Percentiles rank a stretch among this genome's conserved stretches.
These are phyloP conservation scores for Zoysia pacifica DNA, from an alignment of 176 grass and related monocot species.

Conservation along the genomic window DNA sequence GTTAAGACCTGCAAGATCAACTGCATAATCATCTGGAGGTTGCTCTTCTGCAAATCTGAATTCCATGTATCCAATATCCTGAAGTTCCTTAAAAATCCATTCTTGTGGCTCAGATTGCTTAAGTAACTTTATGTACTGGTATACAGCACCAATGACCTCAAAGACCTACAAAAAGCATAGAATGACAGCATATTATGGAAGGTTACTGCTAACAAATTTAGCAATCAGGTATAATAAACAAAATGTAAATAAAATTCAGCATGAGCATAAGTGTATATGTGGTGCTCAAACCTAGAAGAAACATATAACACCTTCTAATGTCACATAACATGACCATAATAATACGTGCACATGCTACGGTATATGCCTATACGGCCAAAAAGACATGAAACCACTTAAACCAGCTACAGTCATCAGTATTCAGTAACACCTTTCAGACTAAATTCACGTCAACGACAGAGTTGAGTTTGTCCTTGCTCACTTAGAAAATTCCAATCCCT, in stretches of 20 bases:
- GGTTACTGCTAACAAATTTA: background rate
- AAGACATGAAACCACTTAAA: background rate
- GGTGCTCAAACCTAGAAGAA: background rate
- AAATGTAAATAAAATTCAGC: background rate
- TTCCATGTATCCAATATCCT: slow-evolving; percentile 91
- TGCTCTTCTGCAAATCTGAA: slow-evolving; percentile 98
- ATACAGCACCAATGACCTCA: slow-evolving; percentile 67
- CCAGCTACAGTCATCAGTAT: background rate
- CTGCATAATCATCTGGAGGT: slow-evolving; percentile 92
- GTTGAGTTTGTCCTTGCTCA: background rate
- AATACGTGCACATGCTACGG: background rate
- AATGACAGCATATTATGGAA: slow-evolving; percentile 10
- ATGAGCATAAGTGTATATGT: background rate
- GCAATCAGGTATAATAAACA: slow-evolving; percentile 2
- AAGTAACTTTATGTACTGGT: slow-evolving; percentile 86
- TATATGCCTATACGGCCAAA: background rate
- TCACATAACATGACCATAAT: background rate
- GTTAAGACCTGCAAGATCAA: slow-evolving; percentile 78
- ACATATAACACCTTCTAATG: background rate
- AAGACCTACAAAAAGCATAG: slow-evolving; percentile 61
- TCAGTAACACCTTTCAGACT: background rate
- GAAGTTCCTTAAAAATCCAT: slow-evolving; percentile 97
- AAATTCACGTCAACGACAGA: background rate
- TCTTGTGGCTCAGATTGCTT: slow-evolving; percentile 81
- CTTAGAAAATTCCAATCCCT: background rate